phyloP scores from a whole-genome alignment of 1,284 basidiomycete species.

The Puccinia horiana region DNA sequence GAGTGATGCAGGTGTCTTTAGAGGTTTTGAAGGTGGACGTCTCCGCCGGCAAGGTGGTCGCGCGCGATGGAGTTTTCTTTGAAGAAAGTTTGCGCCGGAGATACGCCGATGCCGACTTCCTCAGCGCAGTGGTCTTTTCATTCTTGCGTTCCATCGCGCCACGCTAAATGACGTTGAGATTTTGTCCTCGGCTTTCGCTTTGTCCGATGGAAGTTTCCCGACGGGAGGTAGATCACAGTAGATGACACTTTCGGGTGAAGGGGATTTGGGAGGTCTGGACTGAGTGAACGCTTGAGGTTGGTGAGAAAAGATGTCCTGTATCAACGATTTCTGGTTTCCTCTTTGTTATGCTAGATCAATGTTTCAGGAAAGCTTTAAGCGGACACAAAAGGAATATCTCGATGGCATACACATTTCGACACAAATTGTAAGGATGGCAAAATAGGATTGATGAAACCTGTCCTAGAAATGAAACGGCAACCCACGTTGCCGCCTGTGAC shows the following conservation, averaged over 20 bases:
- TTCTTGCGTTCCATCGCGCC: neutral
- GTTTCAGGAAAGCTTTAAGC: conserved; percentile 11
- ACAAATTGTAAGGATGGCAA: neutral
- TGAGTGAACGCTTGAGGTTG: neutral
- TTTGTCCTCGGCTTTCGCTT: neutral
- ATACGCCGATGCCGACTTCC: conserved; percentile 23
- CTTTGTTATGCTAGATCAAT: neutral
- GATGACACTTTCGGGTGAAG: neutral
- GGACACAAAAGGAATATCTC: neutral
- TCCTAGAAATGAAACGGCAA: neutral
- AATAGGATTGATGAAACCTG: neutral
- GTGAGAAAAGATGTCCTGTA: neutral
- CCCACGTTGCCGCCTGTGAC: neutral
- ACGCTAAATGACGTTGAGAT: neutral
- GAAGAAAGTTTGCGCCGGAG: conserved; percentile 24
- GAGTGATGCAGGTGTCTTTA: neutral
- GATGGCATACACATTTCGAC: neutral
- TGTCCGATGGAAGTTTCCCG: neutral
- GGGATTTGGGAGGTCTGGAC: neutral
- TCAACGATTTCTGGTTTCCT: neutral
- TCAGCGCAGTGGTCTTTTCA: neutral
- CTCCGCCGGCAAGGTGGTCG: conserved; percentile 16
- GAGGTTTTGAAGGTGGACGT: neutral
- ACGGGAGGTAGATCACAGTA: neutral
- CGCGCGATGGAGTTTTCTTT: conserved; percentile 17